Conservation (phyloP, 306 rosid genomes). For the Rosa chinensis region DNA sequence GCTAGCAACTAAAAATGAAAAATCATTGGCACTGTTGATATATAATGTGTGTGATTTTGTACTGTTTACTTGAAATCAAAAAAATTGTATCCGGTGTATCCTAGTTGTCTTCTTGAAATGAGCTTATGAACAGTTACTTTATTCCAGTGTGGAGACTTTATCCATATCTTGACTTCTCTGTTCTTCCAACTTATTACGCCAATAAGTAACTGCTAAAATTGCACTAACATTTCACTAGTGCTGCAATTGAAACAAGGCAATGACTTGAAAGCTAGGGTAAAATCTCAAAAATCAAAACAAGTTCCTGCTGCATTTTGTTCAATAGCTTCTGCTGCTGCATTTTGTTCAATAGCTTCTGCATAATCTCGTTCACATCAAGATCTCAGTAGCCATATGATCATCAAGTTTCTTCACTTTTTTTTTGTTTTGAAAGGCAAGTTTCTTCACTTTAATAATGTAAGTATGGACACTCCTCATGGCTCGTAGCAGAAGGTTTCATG, state of each 20-base stretch:
- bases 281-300: neutral
- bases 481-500: conserved; percentile 1
- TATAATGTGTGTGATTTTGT: conserved; percentile 15
- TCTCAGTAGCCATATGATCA: neutral
- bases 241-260: neutral
- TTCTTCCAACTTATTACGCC: neutral
- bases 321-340: neutral
- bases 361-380: neutral
- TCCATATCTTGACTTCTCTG: neutral
- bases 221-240: neutral
- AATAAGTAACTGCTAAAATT: neutral
- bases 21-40: conserved; percentile 16
- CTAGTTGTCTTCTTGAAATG: conserved; percentile 8
- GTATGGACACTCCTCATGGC: neutral
- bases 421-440: neutral
- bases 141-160: neutral
- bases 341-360: neutral
- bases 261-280: neutral
- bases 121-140: neutral
- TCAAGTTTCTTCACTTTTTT: neutral
- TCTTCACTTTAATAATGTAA: neutral
- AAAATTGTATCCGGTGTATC: neutral
- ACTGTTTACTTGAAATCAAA: neutral
- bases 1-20: conserved; percentile 18
- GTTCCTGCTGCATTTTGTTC: neutral